Conservation (phyloP, 2,329 filamentous ascomycete species). For the Chalaropsis ovoidea region DNA sequence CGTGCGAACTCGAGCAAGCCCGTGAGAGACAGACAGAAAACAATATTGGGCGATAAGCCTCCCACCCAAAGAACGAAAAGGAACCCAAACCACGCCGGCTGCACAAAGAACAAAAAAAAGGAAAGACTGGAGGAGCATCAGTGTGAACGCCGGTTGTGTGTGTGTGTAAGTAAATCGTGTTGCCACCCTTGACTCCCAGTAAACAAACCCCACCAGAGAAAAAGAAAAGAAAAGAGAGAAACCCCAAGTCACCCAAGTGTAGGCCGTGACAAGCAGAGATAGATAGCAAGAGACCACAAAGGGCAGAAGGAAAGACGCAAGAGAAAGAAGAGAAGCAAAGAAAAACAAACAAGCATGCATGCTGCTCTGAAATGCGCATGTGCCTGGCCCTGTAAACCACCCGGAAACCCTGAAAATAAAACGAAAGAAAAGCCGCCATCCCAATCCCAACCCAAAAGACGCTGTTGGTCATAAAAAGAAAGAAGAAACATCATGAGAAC, state of each 20-base stretch:
- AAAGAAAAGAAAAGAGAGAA: background rate
- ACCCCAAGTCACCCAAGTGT: background rate
- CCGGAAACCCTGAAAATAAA: conserved; percentile 1
- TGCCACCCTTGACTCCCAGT: conserved; percentile 8
- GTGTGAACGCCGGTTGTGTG: background rate
- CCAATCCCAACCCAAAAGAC: conserved; percentile 5
- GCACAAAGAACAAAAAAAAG: background rate
- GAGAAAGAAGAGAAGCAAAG: conserved; percentile 9
- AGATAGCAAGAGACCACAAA: background rate
- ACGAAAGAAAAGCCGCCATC: conserved; percentile 16
- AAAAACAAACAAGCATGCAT: conserved; percentile 12
- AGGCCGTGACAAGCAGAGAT: conserved; percentile 1
- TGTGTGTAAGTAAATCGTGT: background rate
- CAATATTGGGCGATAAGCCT: background rate
- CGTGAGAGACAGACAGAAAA: background rate
- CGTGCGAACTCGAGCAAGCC: conserved; percentile 5
- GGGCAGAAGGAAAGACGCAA: conserved; percentile 8
- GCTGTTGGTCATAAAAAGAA: conserved; percentile 3
- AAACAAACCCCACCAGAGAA: background rate
- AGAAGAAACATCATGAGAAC: background rate
- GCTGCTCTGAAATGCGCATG: conserved; percentile 6
- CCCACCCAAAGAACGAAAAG: background rate
- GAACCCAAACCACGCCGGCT: background rate
- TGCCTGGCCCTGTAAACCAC: conserved; percentile 14
- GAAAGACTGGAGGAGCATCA: background rate